Conservation (phyloP, 805 yeast genomes). For the Hanseniaspora valbyensis region DNA sequence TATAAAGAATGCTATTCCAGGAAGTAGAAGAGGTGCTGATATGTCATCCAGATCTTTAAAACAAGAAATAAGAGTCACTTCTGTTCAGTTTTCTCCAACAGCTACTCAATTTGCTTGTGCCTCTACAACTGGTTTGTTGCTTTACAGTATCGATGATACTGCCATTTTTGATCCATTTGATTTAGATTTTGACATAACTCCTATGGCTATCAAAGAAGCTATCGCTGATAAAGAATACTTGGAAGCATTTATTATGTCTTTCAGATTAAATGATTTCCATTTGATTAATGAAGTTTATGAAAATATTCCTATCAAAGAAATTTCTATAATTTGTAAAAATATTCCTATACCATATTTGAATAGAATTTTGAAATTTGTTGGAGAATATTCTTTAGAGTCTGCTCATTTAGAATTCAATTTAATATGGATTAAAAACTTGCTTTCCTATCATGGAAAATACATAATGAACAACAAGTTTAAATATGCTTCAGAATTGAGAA, state of each 20-base stretch:
- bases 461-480: slow-evolving; percentile 52
- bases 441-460: slow-evolving; percentile 67
- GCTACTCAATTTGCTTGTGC: slow-evolving; percentile 87
- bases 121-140: slow-evolving; percentile 81
- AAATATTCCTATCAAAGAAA: slow-evolving; percentile 56
- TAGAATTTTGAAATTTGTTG: slow-evolving; percentile 57
- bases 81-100: slow-evolving; percentile 78
- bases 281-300: slow-evolving; percentile 67
- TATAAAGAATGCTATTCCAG: slow-evolving; percentile 51
- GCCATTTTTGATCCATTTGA: slow-evolving; percentile 88
- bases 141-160: slow-evolving; percentile 68
- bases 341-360: slow-evolving; percentile 69
- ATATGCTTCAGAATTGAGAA: slow-evolving; percentile 53
- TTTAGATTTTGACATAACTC: slow-evolving; percentile 83
- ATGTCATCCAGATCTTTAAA: slow-evolving; percentile 61
- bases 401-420: slow-evolving; percentile 78
- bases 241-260: slow-evolving; percentile 80
- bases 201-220: slow-evolving; percentile 55
- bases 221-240: slow-evolving; percentile 49
- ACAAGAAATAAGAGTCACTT: slow-evolving; percentile 74
- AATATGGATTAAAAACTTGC: slow-evolving; percentile 62
- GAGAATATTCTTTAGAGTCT: slow-evolving; percentile 52
- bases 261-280: slow-evolving; percentile 74
- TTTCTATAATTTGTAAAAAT: slow-evolving; percentile 52
- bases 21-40: slow-evolving; percentile 71